These are phyloP conservation scores for Acanthamoeba lenticulata DNA, from an alignment of 208 protist species.

Conservation along the genomic window DNA sequence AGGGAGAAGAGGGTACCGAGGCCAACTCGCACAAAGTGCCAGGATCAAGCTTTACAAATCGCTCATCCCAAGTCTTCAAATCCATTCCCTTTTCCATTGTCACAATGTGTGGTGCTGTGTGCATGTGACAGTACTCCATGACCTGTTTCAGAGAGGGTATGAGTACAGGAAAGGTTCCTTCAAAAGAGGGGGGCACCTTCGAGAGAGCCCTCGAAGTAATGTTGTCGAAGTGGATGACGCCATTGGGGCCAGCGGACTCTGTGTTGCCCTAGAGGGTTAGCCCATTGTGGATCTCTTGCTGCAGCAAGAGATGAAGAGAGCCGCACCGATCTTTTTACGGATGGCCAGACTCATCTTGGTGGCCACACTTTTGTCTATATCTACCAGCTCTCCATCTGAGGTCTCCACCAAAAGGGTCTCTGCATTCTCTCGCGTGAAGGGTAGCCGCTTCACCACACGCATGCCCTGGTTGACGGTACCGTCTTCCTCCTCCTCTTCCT, in stretches of 20 bases:
- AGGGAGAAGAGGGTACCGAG: slow-evolving; percentile 24
- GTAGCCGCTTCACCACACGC: neutral
- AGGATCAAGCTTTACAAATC: slow-evolving; percentile 51
- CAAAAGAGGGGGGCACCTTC: neutral
- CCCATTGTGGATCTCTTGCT: neutral
- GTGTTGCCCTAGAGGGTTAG: neutral
- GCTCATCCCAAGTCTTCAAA: slow-evolving; percentile 63
- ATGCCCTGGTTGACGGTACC: neutral
- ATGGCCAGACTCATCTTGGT: slow-evolving; percentile 30
- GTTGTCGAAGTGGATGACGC: slow-evolving; percentile 50
- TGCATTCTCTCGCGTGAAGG: neutral
- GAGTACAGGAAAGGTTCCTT: neutral
- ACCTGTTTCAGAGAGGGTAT: neutral
- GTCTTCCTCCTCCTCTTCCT: neutral
- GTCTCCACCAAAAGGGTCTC: slow-evolving; percentile 44
- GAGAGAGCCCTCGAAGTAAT: slow-evolving; percentile 39
- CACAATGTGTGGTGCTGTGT: slow-evolving; percentile 36
- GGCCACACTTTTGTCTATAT: slow-evolving; percentile 30
- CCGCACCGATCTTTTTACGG: slow-evolving; percentile 24
- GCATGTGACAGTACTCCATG: slow-evolving; percentile 64
- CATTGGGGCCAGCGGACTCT: slow-evolving; percentile 20
- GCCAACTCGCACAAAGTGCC: slow-evolving; percentile 62
- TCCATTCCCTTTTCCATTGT: slow-evolving; percentile 50
- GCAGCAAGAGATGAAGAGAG: neutral
- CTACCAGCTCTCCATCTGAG: slow-evolving; percentile 44